phyloP scores from a whole-genome alignment of 2,329 filamentous ascomycete genomes.

The Elsinoe ampelina region DNA sequence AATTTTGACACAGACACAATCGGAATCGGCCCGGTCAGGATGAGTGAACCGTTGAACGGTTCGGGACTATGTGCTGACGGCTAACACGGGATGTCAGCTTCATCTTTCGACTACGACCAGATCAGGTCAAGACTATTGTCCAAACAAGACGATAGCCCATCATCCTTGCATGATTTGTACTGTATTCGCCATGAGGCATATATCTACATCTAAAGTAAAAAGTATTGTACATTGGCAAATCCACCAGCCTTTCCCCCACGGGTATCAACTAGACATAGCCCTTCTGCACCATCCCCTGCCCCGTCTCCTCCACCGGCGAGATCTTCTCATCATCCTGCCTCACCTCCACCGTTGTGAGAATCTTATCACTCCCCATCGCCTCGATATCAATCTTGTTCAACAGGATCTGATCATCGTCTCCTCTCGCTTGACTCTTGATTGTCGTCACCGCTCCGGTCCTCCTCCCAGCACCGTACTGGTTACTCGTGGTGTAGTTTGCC shows the following conservation, averaged over 20 bases:
- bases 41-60: too few species aligned
- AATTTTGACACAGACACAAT: too few species aligned
- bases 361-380: not conserved
- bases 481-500: not conserved
- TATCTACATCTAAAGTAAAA: not conserved
- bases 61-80: too few species aligned
- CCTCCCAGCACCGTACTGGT: slow-evolving; percentile 5
- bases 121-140: too few species aligned
- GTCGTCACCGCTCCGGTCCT: not conserved
- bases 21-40: too few species aligned
- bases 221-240: not conserved
- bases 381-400: slow-evolving; percentile 4
- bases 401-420: slow-evolving; percentile 2
- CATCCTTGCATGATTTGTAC: not conserved
- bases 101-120: too few species aligned
- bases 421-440: slow-evolving; percentile 2
- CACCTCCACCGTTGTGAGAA: slow-evolving; percentile 11
- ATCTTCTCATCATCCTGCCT: slow-evolving; percentile 10
- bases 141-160: too few species aligned
- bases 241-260: not conserved
- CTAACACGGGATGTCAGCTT: too few species aligned
- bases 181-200: not conserved
- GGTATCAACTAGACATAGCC: not conserved
- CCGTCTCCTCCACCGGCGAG: not conserved
- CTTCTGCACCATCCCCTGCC: not conserved